These are phyloP conservation scores for Mayamaea pseudoterrestris DNA, from an alignment of 108 stramenopile species.

Conservation along the genomic window DNA sequence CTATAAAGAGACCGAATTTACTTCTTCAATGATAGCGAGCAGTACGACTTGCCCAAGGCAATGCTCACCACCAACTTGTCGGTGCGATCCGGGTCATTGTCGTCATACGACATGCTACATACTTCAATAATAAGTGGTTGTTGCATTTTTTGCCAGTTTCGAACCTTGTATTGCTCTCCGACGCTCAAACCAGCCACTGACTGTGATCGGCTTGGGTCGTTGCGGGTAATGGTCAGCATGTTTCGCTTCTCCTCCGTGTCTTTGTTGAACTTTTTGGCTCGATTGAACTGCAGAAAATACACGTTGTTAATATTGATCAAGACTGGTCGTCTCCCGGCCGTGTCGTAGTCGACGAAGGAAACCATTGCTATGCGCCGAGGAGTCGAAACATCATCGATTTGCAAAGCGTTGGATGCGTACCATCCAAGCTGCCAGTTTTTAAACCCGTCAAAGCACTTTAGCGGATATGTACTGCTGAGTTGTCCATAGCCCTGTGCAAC, in stretches of 20 bases:
- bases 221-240: not conserved
- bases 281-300: constrained; percentile 3
- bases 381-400: not conserved
- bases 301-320: constrained; percentile 1
- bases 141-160: not conserved
- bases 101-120: no score
- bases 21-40: no score
- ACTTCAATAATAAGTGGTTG: not conserved
- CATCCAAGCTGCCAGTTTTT: constrained; percentile 31
- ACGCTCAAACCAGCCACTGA: not conserved
- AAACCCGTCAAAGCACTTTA: constrained; percentile 4
- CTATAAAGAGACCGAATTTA: no score
- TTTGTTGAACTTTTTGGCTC: constrained; percentile 1
- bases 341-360: constrained; percentile 5
- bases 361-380: not conserved
- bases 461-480: not conserved
- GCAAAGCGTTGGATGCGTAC: constrained; percentile 11
- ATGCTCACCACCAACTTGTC: no score
- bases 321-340: not conserved
- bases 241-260: constrained; percentile 2
- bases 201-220: not conserved
- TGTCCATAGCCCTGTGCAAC: constrained; percentile 3
- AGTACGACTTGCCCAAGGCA: no score
- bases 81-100: no score
- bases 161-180: not conserved